Conservation (phyloP, 352 stramenopile genomes). For the Globisporangium acanthophoron region DNA sequence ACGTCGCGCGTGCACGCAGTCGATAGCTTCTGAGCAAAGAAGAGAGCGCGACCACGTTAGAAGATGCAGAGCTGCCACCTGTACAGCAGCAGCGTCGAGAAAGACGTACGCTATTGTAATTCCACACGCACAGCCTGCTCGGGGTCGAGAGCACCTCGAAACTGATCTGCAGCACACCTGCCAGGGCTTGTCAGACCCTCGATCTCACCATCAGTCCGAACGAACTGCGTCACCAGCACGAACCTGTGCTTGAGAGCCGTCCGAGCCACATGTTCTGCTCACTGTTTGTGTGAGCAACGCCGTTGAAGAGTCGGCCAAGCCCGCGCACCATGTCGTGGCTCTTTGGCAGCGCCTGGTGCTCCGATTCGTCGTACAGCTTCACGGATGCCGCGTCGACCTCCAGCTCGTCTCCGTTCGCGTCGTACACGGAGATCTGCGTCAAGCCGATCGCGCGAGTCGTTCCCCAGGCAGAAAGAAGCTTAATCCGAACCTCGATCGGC, state of each 20-base stretch:
- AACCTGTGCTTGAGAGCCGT: constrained; percentile 48
- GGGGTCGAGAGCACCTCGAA: constrained; percentile 37
- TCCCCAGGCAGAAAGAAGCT: constrained; percentile 67
- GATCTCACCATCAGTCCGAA: not conserved
- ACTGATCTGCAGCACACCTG: constrained; percentile 46
- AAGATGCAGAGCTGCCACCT: not conserved
- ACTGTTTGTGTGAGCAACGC: constrained; percentile 45
- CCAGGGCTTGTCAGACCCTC: not conserved
- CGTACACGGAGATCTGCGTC: constrained; percentile 63
- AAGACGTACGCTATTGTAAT: constrained; percentile 66
- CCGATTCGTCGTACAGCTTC: constrained; percentile 47
- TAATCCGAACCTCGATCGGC: constrained; percentile 44
- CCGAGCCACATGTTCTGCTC: constrained; percentile 83
- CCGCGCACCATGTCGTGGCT: constrained; percentile 68
- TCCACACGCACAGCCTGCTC: constrained; percentile 77
- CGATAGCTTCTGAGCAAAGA: constrained; percentile 21
- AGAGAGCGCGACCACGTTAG: not conserved
- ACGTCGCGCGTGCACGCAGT: constrained; percentile 55
- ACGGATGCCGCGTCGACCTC: constrained; percentile 33
- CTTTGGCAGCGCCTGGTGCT: constrained; percentile 39
- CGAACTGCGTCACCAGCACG: not conserved
- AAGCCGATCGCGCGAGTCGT: constrained; percentile 52
- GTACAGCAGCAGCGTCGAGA: not conserved
- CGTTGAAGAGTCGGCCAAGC: constrained; percentile 50
- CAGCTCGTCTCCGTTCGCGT: constrained; percentile 52